Evolutionary conservation across 148 eudicot genomes (phyloP).

Genomic region (Gaultheria prostrata): DNA sequence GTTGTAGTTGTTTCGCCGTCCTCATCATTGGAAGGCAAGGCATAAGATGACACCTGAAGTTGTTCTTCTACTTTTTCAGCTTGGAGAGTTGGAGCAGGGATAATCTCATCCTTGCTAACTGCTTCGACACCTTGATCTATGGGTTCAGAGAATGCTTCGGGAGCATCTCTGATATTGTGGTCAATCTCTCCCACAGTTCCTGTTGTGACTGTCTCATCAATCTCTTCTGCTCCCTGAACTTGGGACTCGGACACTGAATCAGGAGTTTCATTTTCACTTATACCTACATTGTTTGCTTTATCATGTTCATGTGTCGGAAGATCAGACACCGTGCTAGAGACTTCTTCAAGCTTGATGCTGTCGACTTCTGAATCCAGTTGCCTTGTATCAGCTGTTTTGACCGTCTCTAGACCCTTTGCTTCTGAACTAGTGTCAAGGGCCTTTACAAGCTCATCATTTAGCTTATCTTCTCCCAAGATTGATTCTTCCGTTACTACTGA

Average conservation of each 20-base stretch:
- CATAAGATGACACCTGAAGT: background rate
- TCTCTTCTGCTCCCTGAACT: background rate
- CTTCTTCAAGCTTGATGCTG: conserved; percentile 11
- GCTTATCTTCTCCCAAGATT: background rate
- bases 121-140: conserved; percentile 12
- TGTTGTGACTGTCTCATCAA: conserved; percentile 6
- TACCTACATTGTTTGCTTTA: background rate
- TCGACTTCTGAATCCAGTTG: conserved; percentile 13
- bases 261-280: background rate
- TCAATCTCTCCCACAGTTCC: background rate
- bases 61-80: background rate
- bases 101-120: background rate
- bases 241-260: conserved; percentile 6
- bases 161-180: background rate
- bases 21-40: background rate
- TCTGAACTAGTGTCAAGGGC: conserved; percentile 5
- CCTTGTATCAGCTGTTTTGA: conserved; percentile 1
- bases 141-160: background rate
- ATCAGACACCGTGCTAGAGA: conserved; percentile 4
- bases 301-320: conserved; percentile 12
- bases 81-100: background rate
- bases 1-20: background rate
- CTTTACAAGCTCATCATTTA: conserved; percentile 12
- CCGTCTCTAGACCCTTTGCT: background rate
- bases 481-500: background rate